phyloP scores from a whole-genome alignment of 768 basidiomycete genomes.

The Pisolithus microcarpus region DNA sequence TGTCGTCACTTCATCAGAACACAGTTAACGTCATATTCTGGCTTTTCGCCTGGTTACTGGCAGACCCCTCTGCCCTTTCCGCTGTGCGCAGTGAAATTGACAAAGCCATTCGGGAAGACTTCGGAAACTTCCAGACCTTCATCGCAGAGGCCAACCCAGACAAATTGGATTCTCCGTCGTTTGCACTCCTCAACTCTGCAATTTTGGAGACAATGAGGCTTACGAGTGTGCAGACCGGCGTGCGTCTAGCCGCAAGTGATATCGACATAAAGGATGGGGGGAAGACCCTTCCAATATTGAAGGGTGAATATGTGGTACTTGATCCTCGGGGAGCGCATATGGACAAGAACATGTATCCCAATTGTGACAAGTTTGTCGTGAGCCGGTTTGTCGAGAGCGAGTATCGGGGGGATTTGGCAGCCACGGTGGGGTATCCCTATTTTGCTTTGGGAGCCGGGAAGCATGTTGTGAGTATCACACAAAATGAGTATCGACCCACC shows the following conservation, averaged over 20 bases:
- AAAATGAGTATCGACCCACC: not conserved
- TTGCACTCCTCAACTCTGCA: conserved; percentile 17
- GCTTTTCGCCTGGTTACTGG: conserved; percentile 28
- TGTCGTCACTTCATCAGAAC: conserved; percentile 19
- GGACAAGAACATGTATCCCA: conserved; percentile 8
- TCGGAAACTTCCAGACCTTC: conserved; percentile 8
- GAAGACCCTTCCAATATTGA: conserved; percentile 9
- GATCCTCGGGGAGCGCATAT: conserved; percentile 14
- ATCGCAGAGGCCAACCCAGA: conserved; percentile 6
- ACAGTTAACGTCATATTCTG: conserved; percentile 15
- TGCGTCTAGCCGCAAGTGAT: conserved; percentile 13
- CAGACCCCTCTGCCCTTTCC: conserved; percentile 36
- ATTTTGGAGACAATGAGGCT: conserved; percentile 23
- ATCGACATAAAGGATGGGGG: conserved; percentile 9
- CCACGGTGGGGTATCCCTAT: conserved; percentile 9
- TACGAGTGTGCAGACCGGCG: conserved; percentile 10
- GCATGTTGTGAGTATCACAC: conserved; percentile 10
- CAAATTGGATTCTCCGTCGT: conserved; percentile 12
- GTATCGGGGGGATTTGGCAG: conserved; percentile 8
- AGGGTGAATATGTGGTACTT: conserved; percentile 16
- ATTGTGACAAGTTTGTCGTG: conserved; percentile 10
- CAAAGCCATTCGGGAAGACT: conserved; percentile 6
- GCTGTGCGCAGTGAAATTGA: conserved; percentile 44
- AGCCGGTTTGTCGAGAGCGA: conserved; percentile 15
- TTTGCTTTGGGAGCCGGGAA: conserved; percentile 13